These are phyloP conservation scores for Hypoxylon lienhwacheense DNA, from an alignment of 495 filamentous ascomycete genomes.

Conservation along the genomic window DNA sequence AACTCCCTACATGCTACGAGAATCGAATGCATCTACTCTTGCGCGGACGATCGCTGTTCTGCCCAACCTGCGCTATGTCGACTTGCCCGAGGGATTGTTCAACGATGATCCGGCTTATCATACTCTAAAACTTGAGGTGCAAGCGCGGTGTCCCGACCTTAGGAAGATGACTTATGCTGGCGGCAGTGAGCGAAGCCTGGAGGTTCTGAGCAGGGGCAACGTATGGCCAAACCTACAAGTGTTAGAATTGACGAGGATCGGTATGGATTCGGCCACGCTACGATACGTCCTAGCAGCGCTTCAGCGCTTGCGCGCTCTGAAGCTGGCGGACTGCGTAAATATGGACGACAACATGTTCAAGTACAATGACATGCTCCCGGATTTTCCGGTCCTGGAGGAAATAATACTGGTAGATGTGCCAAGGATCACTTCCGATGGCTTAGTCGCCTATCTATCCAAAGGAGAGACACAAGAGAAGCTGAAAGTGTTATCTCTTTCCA, in stretches of 20 bases:
- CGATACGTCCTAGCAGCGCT: conserved; percentile 71
- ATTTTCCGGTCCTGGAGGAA: conserved; percentile 70
- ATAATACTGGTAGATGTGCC: conserved; percentile 69
- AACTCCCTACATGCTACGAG: conserved; percentile 94
- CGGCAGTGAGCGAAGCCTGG: conserved; percentile 78
- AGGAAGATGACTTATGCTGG: conserved; percentile 82
- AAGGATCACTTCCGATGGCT: conserved; percentile 68
- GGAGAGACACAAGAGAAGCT: conserved; percentile 56
- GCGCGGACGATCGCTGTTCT: conserved; percentile 82
- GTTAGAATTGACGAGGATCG: conserved; percentile 71
- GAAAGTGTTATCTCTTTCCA: conserved; percentile 61
- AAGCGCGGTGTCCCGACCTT: conserved; percentile 77
- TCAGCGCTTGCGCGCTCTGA: conserved; percentile 67
- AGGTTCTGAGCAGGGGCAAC: conserved; percentile 61
- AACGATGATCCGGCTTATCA: conserved; percentile 73
- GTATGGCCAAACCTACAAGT: conserved; percentile 81
- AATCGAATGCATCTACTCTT: conserved; percentile 79
- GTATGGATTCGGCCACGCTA: conserved; percentile 70
- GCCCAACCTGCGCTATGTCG: conserved; percentile 86
- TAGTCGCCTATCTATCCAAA: conserved; percentile 61
- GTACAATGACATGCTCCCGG: conserved; percentile 59
- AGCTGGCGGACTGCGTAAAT: conserved; percentile 64
- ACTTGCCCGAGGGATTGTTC: conserved; percentile 86
- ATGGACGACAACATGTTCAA: conserved; percentile 77
- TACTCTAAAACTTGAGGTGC: conserved; percentile 78